Percentiles rank a stretch among this genome's conserved stretches.
Evolutionary conservation across 1,139 yeast genomes (phyloP).

Genomic region (Suhomyces chickasaworum): DNA sequence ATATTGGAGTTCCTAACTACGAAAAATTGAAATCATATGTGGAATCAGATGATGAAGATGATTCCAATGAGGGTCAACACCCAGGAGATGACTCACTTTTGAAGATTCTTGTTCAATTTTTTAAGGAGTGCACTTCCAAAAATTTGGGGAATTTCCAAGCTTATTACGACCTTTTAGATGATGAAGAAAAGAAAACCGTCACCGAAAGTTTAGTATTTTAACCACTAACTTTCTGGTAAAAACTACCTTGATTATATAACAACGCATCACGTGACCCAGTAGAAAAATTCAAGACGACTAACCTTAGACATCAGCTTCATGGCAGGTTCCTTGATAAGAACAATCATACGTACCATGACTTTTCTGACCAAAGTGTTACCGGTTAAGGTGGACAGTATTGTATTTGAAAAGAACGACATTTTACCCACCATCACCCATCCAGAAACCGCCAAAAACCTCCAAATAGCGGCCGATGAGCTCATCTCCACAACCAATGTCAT

Average conservation of each 20-base stretch:
- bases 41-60: constrained; percentile 48
- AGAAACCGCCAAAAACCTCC: constrained; percentile 50
- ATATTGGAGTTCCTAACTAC: constrained; percentile 59
- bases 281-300: constrained; percentile 5
- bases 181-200: constrained; percentile 58
- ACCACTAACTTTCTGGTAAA: background rate
- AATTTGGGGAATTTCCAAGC: constrained; percentile 56
- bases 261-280: constrained; percentile 7
- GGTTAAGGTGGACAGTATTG: constrained; percentile 33
- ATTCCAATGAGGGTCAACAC: constrained; percentile 30
- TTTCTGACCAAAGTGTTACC: constrained; percentile 34
- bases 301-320: background rate
- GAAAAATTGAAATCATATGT: constrained; percentile 59
- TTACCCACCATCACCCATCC: constrained; percentile 52
- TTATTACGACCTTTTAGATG: constrained; percentile 54
- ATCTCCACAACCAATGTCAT: constrained; percentile 59
- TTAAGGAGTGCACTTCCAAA: constrained; percentile 60
- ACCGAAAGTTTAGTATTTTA: constrained; percentile 46
- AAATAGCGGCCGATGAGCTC: constrained; percentile 60
- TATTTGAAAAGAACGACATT: constrained; percentile 24
- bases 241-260: background rate
- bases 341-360: constrained; percentile 14
- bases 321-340: constrained; percentile 6
- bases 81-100: constrained; percentile 46
- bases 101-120: constrained; percentile 56